A percentile compares a stretch with the other conserved stretches of the same genome.
Evolutionary conservation across 202 grass and related monocot genomes (phyloP).

Genomic region (Schoenoplectus triqueter): DNA sequence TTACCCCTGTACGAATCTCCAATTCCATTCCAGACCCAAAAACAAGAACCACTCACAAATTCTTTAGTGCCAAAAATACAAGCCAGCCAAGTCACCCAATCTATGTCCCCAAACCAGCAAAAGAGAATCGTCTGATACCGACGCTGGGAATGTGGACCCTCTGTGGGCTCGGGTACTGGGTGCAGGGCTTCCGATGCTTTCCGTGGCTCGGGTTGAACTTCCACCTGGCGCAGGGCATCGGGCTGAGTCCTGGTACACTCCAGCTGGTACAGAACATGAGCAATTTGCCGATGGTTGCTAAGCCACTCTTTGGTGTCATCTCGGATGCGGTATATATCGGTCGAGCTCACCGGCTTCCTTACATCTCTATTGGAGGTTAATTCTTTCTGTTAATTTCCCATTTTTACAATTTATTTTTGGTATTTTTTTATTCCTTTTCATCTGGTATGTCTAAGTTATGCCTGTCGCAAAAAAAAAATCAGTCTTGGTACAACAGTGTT

Average conservation of each 20-base stretch:
- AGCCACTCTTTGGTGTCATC: constrained; percentile 79
- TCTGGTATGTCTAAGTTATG: neutral
- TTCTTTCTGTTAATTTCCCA: neutral
- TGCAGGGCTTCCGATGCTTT: constrained; percentile 94
- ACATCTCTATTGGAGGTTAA: constrained; percentile 76
- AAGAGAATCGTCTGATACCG: constrained; percentile 39
- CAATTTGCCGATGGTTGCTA: constrained; percentile 69
- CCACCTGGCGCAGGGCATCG: constrained; percentile 61
- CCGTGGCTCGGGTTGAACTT: constrained; percentile 86
- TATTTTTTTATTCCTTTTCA: neutral
- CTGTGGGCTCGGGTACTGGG: constrained; percentile 81
- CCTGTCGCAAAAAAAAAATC: neutral
- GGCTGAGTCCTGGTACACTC: constrained; percentile 56
- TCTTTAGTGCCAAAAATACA: neutral
- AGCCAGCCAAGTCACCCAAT: neutral
- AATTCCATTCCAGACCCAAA: constrained; percentile 20
- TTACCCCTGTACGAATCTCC: neutral
- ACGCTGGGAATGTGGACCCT: constrained; percentile 64
- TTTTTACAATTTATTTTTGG: neutral
- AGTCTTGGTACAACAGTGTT: constrained; percentile 11
- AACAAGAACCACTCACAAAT: neutral
- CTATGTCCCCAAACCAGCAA: constrained; percentile 7
- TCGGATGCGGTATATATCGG: constrained; percentile 69
- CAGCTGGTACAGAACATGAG: constrained; percentile 73
- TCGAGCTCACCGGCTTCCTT: constrained; percentile 57